Base-by-base conservation (phyloP, 192 early-diverging fungal species). In the Lunasporangiospora selenospora region DNA sequence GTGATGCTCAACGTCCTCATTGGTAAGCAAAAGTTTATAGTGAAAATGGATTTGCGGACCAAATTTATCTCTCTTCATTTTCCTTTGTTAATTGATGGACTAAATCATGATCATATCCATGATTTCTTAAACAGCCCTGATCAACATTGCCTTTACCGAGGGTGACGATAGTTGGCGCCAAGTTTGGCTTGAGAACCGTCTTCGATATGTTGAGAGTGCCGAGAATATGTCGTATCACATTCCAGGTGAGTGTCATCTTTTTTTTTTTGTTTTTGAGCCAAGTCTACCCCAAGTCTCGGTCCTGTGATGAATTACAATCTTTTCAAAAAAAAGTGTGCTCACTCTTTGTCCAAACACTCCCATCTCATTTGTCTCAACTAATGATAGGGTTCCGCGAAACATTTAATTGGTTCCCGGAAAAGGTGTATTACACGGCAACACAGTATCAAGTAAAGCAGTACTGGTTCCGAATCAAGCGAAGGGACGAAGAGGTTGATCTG, bases 1-100 rank as follows among this genome's bases (percentile, higher is more conserved):
- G 41, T 66, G 8, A 26, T 66, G 47, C 55, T 66, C 2, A 66
- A 66, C 19, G 55, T 66, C 4, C 55, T 66, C 40, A 66, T 66
- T 41, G 54, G 64, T 66, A 66, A 52, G 48, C 46, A 15, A 13
- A 13, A 5, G 16, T 23, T 19, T 16, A 8, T 24, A 9, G n/a
- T n/a, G n/a, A n/a, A n/a, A n/a, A n/a, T n/a, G n/a, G n/a, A n/a
- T n/a, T n/a, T n/a, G n/a, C n/a, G n/a, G n/a, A n/a, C n/a, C n/a
- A n/a, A n/a, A n/a, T n/a, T n/a, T 2, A 15, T 27, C 26, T 30
- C 6, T 15, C 24, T 5, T 29, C 8, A 13, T n/a, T 2, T 30
- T 13, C 30, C 26, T 29, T 48, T 23, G 30, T 30, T 29, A 30
- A 9, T 9, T 23, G 5, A 6, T 30, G 4, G 26, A 30, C 6